Percentiles rank a stretch among this genome's conserved stretches.
phyloP scores from a whole-genome alignment of 768 basidiomycete species.

The Termitomyces sp. region DNA sequence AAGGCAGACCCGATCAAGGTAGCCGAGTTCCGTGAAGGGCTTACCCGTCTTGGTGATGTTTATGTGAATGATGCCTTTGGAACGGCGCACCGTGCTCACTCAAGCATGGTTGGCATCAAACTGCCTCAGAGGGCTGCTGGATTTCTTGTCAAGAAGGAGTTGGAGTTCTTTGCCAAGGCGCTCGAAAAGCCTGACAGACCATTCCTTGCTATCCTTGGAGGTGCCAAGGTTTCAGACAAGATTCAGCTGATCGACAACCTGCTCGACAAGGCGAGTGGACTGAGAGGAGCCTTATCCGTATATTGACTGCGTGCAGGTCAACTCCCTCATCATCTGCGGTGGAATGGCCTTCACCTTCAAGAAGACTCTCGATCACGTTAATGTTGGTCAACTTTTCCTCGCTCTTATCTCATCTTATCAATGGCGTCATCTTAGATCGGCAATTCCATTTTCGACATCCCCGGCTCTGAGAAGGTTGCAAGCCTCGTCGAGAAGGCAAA shows the following conservation, averaged over 20 bases:
- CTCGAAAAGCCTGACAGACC: constrained; percentile 91
- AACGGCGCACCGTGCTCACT: constrained; percentile 97
- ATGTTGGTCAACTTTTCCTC: constrained; percentile 32
- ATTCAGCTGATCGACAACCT: constrained; percentile 98
- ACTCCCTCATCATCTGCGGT: constrained; percentile 93
- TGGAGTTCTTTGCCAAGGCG: constrained; percentile 98
- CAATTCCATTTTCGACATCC: constrained; percentile 86
- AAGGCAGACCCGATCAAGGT: constrained; percentile 87
- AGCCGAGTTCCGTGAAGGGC: constrained; percentile 75
- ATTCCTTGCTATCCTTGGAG: constrained; percentile 97
- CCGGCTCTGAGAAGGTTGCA: constrained; percentile 83
- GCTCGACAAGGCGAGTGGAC: constrained; percentile 78
- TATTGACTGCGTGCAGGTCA: constrained; percentile 50
- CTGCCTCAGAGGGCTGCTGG: constrained; percentile 90
- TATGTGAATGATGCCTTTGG: constrained; percentile 99
- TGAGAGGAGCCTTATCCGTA: background rate
- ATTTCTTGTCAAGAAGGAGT: constrained; percentile 97
- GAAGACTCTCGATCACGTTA: constrained; percentile 79
- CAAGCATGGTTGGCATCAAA: constrained; percentile 96
- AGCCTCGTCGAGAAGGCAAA: constrained; percentile 88
- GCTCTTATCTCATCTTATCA: background rate
- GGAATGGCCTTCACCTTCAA: constrained; percentile 99
- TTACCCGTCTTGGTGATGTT: constrained; percentile 91
- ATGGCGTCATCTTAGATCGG: constrained; percentile 61
- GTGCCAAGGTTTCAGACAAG: constrained; percentile 99